Base-by-base conservation (phyloP, 164 flowering plant genomes). In the Pachysandra terminalis region DNA sequence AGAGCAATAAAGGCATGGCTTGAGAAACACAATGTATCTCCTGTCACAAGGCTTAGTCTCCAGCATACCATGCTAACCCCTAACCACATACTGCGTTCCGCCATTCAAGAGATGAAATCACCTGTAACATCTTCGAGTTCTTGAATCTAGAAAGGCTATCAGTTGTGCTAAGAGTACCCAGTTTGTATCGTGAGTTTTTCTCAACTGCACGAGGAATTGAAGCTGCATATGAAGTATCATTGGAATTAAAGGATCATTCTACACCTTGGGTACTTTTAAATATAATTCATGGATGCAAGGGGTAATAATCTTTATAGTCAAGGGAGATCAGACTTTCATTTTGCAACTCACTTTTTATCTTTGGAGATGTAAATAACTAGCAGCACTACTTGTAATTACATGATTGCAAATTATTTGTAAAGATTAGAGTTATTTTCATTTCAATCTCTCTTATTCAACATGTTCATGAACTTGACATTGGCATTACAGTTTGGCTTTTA, bases 1-100 rank as follows among this genome's bases (percentile, higher is more conserved):
- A 65, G 68, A 64, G 96, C 96, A 64, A 90, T 90, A 37, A 75
- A 83, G 68, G 82, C 86, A 76, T 90, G 96, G 96, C 79, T 88
- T n/a, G 82, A 71, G 60, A 85, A 74, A 53, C 83, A 85, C 71
- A 71, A 66, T 19, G 74, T 81, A 54, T 90, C 94, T 25, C 94
- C 93, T 0, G 86, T 86, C 59, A 86, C 93, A 67, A 82, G 79
- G 78, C 75, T 60, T 62, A 72, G 35, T 66, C 80, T 88, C 64
- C 77, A 72, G 61, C 89, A 87, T 72, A 73, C 65, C 19, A 28
- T 9, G 25, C 62, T 88, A 27, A 85, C 77, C 28, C 91, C 89
- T n/a, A 86, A 90, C 66, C 77, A 81, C 67, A 77, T 91, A 3
- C 65, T 90, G 58, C 84, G 78, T 24, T 77, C 89, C 25, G 89